Evolutionary conservation across 2,329 filamentous ascomycete genomes (phyloP), one percentile per base, ranked within the genome.

Genomic region (Hypoxylon sp.): DNA sequence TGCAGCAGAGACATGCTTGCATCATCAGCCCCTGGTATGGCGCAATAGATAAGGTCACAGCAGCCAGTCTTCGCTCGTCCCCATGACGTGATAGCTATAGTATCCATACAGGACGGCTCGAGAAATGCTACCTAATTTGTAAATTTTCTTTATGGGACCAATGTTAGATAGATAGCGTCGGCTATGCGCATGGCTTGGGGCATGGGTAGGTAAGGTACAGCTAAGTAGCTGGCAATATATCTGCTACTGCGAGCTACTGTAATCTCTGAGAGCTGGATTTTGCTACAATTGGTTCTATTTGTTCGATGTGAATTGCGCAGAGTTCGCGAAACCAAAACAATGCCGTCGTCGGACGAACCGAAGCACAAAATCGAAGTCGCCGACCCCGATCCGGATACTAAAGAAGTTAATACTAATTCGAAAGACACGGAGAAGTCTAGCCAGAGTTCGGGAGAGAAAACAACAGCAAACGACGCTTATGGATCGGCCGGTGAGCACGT

Each of bases 401-500:
- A 49, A 26, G 48, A 48, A 31, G 36, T 31, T n/a, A 19, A 13
- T n/a, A 19, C 30, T 16, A 15, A 25, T 9, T 15, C 30, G 20
- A 34, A 48, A 20, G 37, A 44, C 20, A 30, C 42, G 13, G 25
- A 21, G n/a, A 26, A 44, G 19, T 15, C 19, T 3, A 36, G 52
- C 29, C 29, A 12, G 1, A 19, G 41, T 2, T 42, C 53, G 26
- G 52, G 57, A 26, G 51, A 55, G 9, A 11, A 3, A 29, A 7
- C 26, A 7, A 4, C 29, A 20, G 45, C 32, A 23, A 51, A 52
- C 13, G 57, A 56, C 26, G 57, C 61, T 11, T 69, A 69, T 36
- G 69, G 69, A 5, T 71, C 69, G 7, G 60, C 65, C 11, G 56
- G 66, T 2, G 67, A 71, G n/a, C 73, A 77, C 34, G 45, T 71